A percentile compares a stretch with the other conserved stretches of the same genome.
These are phyloP conservation scores for Cladorrhinum sp. DNA, from an alignment of 2,329 filamentous ascomycete genomes.

Conservation along the genomic window DNA sequence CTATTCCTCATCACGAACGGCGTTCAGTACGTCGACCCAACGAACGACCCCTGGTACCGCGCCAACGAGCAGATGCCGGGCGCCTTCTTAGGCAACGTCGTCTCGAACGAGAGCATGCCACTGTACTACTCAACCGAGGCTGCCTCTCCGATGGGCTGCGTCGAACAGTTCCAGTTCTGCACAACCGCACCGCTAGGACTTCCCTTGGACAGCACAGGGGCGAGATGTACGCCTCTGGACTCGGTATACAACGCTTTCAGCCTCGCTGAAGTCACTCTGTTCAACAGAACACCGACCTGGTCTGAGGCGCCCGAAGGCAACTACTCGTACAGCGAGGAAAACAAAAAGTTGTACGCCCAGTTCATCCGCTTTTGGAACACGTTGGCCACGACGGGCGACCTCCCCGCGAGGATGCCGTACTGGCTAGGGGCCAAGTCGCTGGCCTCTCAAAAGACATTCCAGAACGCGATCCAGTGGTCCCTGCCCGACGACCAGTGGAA, in stretches of 20 bases:
- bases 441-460: neutral
- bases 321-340: neutral
- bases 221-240: neutral
- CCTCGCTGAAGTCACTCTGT: neutral
- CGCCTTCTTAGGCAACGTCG: neutral
- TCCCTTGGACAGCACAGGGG: neutral
- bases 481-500: conserved; percentile 13
- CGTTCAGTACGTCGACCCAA: neutral
- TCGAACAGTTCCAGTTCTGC: conserved; percentile 9
- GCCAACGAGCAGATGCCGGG: neutral
- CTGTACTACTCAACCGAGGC: neutral
- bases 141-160: conserved; percentile 10
- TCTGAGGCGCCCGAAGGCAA: neutral
- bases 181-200: neutral
- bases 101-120: neutral
- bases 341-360: neutral
- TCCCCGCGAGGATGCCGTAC: neutral
- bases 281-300: neutral
- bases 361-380: neutral
- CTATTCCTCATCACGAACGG: conserved; percentile 12
- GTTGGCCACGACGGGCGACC: neutral
- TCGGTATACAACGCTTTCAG: neutral
- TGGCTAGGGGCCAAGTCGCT: neutral
- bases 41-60: conserved; percentile 12
- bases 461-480: neutral